Evolutionary conservation across 2,329 filamentous ascomycete species (phyloP), one percentile per base, ranked within the genome.

Genomic region (Aspergillus eucalypticola): DNA sequence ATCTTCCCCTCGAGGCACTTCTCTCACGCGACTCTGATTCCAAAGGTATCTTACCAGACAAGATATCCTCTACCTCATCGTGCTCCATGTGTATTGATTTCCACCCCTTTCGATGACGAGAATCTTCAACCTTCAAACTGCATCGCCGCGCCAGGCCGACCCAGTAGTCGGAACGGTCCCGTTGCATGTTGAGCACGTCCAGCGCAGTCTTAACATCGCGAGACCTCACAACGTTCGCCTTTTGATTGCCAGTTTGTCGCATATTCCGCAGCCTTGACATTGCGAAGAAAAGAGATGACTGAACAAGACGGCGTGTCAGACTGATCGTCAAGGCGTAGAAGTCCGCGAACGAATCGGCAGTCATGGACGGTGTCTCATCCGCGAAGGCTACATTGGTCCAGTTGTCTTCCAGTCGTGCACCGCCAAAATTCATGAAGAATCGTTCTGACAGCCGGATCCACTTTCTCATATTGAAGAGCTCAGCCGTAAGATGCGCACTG

Each of bases 341-440:
- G 66, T 95, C 91, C 5, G 85, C 82, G n/a, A 96, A 82, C 0
- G 90, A 87, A 1, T 90, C 92, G 6, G 87, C 84, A 66, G 89
- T 87, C 21, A 96, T 85, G 0, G 89, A 86, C 0, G 92, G 92
- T 3, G 79, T 79, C 58, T 85, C 82, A 3, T 69, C 69, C 55
- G 73, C 73, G 27, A 83, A 81, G 19, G 83, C 82, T 7, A 90
- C 67, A 41, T 79, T 81, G 35, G 78, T 79, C 91, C 90, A 96
- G 70, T 91, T 92, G 58, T 85, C 82, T 56, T 86, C 84, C 11
- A 81, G 76, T 44, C 84, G 78, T 2, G 79, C 73, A 11, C 83
- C 82, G 61, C 78, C 79, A 21, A 77, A 67, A 61, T 93, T 94
- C 91, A 96, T 94, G 71, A 94, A 95, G 1, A 93, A 67, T 1